These are phyloP conservation scores for Tetrahymena borealis DNA, from an alignment of 73 alveolate species.

Conservation along the genomic window DNA sequence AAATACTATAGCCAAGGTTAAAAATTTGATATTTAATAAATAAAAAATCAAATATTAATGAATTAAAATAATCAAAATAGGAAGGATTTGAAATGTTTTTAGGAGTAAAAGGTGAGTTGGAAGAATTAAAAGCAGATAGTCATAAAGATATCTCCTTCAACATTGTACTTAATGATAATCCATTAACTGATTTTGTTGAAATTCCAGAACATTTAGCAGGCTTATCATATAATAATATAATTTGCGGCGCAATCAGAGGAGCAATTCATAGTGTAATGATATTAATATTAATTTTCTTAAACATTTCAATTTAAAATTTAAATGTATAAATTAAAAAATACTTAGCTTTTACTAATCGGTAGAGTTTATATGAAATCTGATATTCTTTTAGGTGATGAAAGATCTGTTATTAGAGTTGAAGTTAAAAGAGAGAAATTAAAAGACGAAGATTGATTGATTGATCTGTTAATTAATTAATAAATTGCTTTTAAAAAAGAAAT, in stretches of 20 bases:
- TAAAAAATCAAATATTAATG: not conserved
- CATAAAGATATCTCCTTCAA: conserved; percentile 23
- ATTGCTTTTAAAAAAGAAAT: too few relatives aligned
- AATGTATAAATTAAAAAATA: not conserved
- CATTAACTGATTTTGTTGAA: conserved; percentile 41
- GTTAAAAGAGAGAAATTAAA: conserved; percentile 32
- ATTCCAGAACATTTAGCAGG: conserved; percentile 42
- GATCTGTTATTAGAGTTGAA: conserved; percentile 19
- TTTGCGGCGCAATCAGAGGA: conserved; percentile 42
- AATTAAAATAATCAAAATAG: not conserved
- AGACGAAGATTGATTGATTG: conserved; percentile 40
- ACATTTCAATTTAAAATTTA: not conserved
- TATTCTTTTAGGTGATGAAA: conserved; percentile 35
- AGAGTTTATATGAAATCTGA: conserved; percentile 10
- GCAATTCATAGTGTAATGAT: conserved; percentile 29
- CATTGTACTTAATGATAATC: conserved; percentile 19
- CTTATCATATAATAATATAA: conserved; percentile 23
- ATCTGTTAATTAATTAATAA: not conserved
- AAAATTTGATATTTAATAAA: not conserved
- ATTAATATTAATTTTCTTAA: not conserved
- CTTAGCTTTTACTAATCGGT: conserved; percentile 31
- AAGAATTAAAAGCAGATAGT: conserved; percentile 16
- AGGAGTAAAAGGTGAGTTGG: conserved; percentile 30
- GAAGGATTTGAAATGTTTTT: conserved; percentile 37
- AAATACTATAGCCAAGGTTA: conserved; percentile 35